These are phyloP conservation scores for Cornus kousa DNA, from an alignment of 148 eudicot species.

Conservation along the genomic window DNA sequence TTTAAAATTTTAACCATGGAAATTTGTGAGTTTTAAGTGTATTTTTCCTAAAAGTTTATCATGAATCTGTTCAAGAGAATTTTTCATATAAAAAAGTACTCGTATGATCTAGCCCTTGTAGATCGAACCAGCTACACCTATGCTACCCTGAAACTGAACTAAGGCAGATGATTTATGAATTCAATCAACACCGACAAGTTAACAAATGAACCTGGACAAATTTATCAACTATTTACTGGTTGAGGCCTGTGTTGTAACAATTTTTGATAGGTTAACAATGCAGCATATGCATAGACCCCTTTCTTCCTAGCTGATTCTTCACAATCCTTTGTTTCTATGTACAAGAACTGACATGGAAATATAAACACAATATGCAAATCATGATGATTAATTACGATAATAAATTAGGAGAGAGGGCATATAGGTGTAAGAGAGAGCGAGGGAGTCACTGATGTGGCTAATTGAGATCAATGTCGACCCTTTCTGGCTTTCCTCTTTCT, in stretches of 20 bases:
- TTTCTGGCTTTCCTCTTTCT: conserved; percentile 58
- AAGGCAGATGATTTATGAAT: not conserved
- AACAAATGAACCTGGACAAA: conserved; percentile 17
- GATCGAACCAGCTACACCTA: too few species aligned
- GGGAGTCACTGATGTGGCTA: conserved; percentile 15
- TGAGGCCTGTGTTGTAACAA: conserved; percentile 22
- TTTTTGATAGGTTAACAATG: conserved; percentile 12
- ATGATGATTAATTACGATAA: conserved; percentile 13
- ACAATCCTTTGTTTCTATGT: conserved; percentile 43
- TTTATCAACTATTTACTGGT: conserved; percentile 33
- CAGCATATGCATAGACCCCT: conserved; percentile 6
- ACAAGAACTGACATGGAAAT: conserved; percentile 32
- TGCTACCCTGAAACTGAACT: too few species aligned
- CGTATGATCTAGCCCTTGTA: too few species aligned
- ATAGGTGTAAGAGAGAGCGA: not conserved
- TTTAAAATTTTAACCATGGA: too few species aligned
- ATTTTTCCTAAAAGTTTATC: too few species aligned
- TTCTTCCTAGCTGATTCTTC: conserved; percentile 26
- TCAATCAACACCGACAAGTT: conserved; percentile 7
- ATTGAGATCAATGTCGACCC: conserved; percentile 63
- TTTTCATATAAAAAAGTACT: too few species aligned
- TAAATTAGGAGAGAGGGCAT: not conserved
- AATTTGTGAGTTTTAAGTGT: too few species aligned
- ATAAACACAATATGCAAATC: conserved; percentile 25
- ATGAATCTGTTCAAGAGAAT: too few species aligned